Evolutionary conservation across 257 asterid species (phyloP), one percentile per base, ranked within the genome.

Genomic region (Euphrasia confusa): DNA sequence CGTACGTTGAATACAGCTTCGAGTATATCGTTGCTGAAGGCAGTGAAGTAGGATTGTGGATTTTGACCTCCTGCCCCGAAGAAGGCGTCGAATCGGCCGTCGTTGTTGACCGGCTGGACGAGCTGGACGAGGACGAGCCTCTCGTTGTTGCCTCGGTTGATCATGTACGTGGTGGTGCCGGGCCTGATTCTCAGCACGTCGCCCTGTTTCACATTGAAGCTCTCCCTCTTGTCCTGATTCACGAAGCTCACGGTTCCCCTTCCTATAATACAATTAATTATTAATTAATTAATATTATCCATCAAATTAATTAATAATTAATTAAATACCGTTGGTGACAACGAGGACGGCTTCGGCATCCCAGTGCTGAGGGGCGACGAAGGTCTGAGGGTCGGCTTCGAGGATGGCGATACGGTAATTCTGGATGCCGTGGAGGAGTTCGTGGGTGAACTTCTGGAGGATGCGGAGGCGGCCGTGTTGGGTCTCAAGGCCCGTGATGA

Each of bases 321-420:
- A 30, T 5, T 0, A 47, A 3, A 2, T 77, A 87, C 96, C 96
- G 0, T 75, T 76, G 3, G 73, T 78, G 15, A 90, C 88, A 8
- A 84, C 74, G 63, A 68, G 1, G 1, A 87, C 32, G 3, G 50
- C 30, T 0, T 90, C 90, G 0, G 95, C 97, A 67, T 90, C 97
- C 74, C 68, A 68, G 64, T 90, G 92, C 13, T 50, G 66, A 1
- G 97, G 97, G 60, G 80, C 66, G 10, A 83, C 10, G 49, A 90
- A 87, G 17, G 95, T 71, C 27, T 77, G 79, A 24, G 96, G 97
- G 18, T 84, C 77, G 0, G 92, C 88, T 63, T 87, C 97, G 4
- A 83, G 56, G 18, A 83, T 60, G 0, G 62, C 40, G 28, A 90
- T 49, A 2, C 97, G 79, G 61, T 63, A 81, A 60, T 90, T 87